Percentiles rank a stretch among this genome's conserved stretches.
These are phyloP conservation scores for Jimgerdemannia flammicorona DNA, from an alignment of 192 early-diverging fungal genomes.

Conservation along the genomic window DNA sequence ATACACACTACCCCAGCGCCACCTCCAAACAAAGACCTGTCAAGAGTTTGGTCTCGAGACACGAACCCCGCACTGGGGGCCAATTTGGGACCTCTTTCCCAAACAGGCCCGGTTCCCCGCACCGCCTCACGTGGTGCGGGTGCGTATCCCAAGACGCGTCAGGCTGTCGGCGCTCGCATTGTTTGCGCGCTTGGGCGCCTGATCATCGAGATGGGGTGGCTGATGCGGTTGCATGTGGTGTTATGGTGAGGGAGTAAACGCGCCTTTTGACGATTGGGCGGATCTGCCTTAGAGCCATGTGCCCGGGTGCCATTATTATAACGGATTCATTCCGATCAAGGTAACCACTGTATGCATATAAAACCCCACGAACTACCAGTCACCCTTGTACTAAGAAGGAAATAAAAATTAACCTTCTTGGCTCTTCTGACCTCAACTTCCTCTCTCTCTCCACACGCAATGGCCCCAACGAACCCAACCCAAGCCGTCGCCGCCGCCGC, in stretches of 20 bases:
- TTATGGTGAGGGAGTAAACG: too few species aligned
- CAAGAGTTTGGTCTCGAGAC: not conserved
- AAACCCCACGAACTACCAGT: not conserved
- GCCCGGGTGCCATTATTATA: too few species aligned
- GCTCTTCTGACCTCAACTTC: not conserved
- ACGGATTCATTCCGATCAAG: too few species aligned
- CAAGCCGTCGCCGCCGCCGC: slow-evolving; percentile 7
- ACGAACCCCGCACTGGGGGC: not conserved
- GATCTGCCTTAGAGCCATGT: too few species aligned
- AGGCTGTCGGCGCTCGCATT: too few species aligned
- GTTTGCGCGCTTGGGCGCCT: too few species aligned
- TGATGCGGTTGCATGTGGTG: too few species aligned
- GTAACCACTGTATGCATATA: not conserved
- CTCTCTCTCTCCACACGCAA: not conserved
- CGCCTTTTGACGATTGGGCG: too few species aligned
- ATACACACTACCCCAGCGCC: too few species aligned
- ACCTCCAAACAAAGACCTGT: not conserved
- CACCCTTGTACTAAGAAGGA: not conserved
- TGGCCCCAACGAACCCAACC: not conserved
- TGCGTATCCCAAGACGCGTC: too few species aligned
- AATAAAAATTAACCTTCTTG: not conserved
- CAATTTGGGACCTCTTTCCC: not conserved
- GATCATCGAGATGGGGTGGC: too few species aligned
- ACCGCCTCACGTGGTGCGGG: not conserved
- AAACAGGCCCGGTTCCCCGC: too few species aligned